Conservation (phyloP, 2,329 filamentous ascomycete genomes). For the Ceratocystis eucalypticola region DNA sequence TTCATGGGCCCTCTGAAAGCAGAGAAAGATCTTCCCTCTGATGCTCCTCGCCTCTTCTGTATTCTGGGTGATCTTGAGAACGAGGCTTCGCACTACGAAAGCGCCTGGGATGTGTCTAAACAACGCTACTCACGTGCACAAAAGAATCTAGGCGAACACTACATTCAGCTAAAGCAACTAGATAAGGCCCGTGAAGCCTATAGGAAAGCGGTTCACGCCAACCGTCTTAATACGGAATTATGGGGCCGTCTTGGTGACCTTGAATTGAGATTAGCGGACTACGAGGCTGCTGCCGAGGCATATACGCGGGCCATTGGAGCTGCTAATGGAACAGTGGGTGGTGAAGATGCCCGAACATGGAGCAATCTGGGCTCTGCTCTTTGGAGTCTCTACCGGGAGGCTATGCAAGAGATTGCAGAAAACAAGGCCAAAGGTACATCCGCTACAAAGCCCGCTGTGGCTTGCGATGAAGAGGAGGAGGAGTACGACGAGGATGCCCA, state of each 20-base stretch:
- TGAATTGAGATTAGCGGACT: conserved; percentile 61
- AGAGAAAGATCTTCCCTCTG: conserved; percentile 51
- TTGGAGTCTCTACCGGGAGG: conserved; percentile 51
- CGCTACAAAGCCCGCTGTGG: neutral
- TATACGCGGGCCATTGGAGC: conserved; percentile 68
- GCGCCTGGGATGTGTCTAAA: conserved; percentile 76
- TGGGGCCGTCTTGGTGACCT: conserved; percentile 92
- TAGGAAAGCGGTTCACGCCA: conserved; percentile 59
- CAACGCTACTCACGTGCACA: conserved; percentile 75
- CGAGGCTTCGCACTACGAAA: conserved; percentile 61
- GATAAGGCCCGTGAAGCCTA: conserved; percentile 64
- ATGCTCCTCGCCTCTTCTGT: conserved; percentile 80
- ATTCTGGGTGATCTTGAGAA: conserved; percentile 83
- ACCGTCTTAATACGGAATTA: conserved; percentile 65
- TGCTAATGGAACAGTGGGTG: conserved; percentile 50
- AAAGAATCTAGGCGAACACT: conserved; percentile 68
- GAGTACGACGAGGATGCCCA: conserved; percentile 23
- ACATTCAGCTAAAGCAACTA: conserved; percentile 53
- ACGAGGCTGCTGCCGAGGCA: conserved; percentile 65
- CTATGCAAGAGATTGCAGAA: conserved; percentile 28
- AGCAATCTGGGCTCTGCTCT: conserved; percentile 84
- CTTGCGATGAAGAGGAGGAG: conserved; percentile 19
- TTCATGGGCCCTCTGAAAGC: conserved; percentile 38
- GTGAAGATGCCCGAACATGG: conserved; percentile 84
- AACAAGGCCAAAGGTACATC: conserved; percentile 23